These are phyloP conservation scores for Chalciporus sp. DNA, from an alignment of 1,284 basidiomycete genomes.

Conservation along the genomic window DNA sequence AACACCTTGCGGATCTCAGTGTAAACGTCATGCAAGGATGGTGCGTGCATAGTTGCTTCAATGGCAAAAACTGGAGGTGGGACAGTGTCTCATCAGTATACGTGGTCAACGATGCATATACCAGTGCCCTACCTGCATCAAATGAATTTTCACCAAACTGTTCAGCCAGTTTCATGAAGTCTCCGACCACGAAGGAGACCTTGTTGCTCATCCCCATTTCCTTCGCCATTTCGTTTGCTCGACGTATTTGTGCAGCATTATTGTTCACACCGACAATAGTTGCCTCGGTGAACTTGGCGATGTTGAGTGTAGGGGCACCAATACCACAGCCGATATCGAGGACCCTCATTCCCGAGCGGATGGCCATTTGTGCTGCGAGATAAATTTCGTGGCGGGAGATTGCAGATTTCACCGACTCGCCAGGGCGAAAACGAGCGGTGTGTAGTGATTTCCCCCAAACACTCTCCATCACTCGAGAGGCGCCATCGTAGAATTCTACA, in stretches of 20 bases:
- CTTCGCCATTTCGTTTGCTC: background rate
- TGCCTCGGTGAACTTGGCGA: background rate
- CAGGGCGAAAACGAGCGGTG: no score
- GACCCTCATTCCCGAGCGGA: background rate
- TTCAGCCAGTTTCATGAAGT: background rate
- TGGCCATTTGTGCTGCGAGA: no score
- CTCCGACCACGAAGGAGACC: background rate
- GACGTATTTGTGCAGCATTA: background rate
- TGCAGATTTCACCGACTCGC: no score
- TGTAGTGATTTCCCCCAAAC: no score
- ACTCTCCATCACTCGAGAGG: no score
- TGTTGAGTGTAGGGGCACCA: no score
- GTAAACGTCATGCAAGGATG: background rate
- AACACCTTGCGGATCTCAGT: background rate
- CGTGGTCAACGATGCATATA: background rate
- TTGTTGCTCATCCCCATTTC: background rate
- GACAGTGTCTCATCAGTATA: background rate
- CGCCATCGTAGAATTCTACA: no score
- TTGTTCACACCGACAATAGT: background rate
- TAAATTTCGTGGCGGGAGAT: no score
- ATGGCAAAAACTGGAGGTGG: background rate
- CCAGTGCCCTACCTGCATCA: background rate
- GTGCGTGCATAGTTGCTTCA: background rate
- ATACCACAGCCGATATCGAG: background rate
- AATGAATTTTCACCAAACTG: background rate